Conservation (phyloP, 2,329 filamentous ascomycete species). For the Hansfordia pulvinata region DNA sequence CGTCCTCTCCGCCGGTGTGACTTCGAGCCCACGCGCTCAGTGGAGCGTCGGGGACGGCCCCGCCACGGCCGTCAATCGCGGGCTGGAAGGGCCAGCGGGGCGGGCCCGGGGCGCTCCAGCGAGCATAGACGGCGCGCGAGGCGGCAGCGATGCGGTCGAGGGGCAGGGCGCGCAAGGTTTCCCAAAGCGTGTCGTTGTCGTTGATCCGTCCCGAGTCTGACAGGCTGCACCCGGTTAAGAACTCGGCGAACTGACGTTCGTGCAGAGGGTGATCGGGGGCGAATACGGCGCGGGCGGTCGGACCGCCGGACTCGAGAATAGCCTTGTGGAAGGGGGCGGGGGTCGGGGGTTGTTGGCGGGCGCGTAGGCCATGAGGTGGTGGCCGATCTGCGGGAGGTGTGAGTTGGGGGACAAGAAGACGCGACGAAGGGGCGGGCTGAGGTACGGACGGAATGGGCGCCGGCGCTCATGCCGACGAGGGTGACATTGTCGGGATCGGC, state of each 20-base stretch:
- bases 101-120: constrained; percentile 19
- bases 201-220: constrained; percentile 25
- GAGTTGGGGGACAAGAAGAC: background rate
- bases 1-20: constrained; percentile 12
- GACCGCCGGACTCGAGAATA: constrained; percentile 24
- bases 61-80: constrained; percentile 28
- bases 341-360: constrained; percentile 19
- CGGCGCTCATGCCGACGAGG: constrained; percentile 32
- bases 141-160: constrained; percentile 14
- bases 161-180: constrained; percentile 24
- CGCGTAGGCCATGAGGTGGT: constrained; percentile 33
- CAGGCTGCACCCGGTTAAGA: constrained; percentile 28
- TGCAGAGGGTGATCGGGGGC: constrained; percentile 30
- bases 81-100: constrained; percentile 39
- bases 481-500: constrained; percentile 35
- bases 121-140: constrained; percentile 18
- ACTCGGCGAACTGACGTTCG: constrained; percentile 32
- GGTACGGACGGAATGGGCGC: constrained; percentile 35
- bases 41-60: constrained; percentile 13
- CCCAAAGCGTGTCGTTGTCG: too few species aligned
- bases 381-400: constrained; percentile 29
- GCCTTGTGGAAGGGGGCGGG: constrained; percentile 20
- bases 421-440: too few species aligned
- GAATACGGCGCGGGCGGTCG: constrained; percentile 24
- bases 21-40: constrained; percentile 12